Conservation (phyloP, 129 eudicot species). For the Flaveria sonorensis region DNA sequence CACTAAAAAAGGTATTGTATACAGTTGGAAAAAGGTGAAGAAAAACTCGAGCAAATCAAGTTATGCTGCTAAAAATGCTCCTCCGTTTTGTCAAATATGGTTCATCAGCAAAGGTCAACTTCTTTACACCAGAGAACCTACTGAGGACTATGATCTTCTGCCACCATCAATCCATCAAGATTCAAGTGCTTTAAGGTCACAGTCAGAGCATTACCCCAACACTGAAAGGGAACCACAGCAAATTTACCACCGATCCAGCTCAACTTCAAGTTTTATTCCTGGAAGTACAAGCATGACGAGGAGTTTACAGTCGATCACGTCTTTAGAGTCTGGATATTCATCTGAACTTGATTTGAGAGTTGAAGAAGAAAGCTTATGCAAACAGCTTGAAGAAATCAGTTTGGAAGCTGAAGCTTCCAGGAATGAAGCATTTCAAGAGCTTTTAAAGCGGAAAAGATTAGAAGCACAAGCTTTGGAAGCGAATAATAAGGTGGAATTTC, state of each 20-base stretch:
- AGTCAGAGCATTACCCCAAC: conserved; percentile 30
- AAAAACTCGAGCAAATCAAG: conserved; percentile 59
- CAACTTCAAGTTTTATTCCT: conserved; percentile 9
- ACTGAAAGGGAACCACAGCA: conserved; percentile 35
- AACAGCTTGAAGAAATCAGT: conserved; percentile 49
- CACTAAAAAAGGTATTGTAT: background rate
- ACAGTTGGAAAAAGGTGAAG: conserved; percentile 66
- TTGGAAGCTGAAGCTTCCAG: conserved; percentile 51
- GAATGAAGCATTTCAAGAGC: conserved; percentile 52
- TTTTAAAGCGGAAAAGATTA: conserved; percentile 46
- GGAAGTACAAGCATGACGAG: conserved; percentile 27
- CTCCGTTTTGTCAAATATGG: conserved; percentile 69
- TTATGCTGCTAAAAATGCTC: conserved; percentile 59
- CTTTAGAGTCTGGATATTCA: conserved; percentile 41
- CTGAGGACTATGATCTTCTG: conserved; percentile 30
- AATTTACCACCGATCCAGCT: conserved; percentile 16
- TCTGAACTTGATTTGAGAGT: conserved; percentile 42
- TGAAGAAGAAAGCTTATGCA: conserved; percentile 50
- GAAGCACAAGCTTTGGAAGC: conserved; percentile 61
- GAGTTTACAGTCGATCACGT: conserved; percentile 35
- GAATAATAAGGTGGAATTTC: conserved; percentile 45
- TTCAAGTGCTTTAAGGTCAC: conserved; percentile 42
- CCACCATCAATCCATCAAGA: conserved; percentile 34
- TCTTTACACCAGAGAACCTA: conserved; percentile 61
- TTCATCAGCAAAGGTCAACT: conserved; percentile 67